phyloP scores from a whole-genome alignment of 2,329 filamentous ascomycete species.

The Rachicladosporium sp. region DNA sequence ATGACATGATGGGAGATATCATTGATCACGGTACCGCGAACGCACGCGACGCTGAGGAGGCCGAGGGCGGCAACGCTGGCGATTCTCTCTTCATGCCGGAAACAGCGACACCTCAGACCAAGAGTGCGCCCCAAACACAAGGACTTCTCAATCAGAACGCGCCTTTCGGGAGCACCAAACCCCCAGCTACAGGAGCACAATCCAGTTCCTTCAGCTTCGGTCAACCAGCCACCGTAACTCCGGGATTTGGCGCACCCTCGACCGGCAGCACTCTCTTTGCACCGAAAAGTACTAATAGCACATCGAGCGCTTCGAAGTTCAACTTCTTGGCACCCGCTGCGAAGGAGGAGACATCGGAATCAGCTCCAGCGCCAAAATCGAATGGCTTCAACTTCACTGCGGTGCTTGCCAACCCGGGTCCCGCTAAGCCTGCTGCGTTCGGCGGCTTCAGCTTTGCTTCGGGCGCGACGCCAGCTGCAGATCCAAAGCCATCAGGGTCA shows the following conservation, averaged over 20 bases:
- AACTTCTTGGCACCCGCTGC: no score
- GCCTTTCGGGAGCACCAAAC: slow-evolving; percentile 3
- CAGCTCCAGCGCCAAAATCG: neutral
- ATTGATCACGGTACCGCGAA: slow-evolving; percentile 1
- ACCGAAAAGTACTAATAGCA: no score
- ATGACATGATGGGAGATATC: slow-evolving; percentile 19
- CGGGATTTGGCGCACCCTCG: neutral
- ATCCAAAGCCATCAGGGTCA: neutral
- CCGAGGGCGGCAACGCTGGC: slow-evolving; percentile 19
- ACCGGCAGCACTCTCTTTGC: no score
- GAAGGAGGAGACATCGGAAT: no score
- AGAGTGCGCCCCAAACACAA: neutral
- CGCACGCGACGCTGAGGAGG: slow-evolving; percentile 12
- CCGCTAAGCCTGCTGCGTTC: neutral
- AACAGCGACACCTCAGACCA: neutral
- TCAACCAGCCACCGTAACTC: slow-evolving; percentile 1
- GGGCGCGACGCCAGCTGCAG: neutral
- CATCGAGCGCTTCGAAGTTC: no score
- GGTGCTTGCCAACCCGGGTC: neutral
- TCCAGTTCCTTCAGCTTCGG: slow-evolving; percentile 2
- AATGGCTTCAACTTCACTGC: neutral
- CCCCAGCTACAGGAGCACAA: slow-evolving; percentile 2
- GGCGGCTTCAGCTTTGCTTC: slow-evolving; percentile 2
- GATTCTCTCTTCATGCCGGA: slow-evolving; percentile 33
- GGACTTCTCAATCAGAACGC: slow-evolving; percentile 1